phyloP scores from a whole-genome alignment of 2,329 filamentous ascomycete genomes.

The Cryoendolithus antarcticus region DNA sequence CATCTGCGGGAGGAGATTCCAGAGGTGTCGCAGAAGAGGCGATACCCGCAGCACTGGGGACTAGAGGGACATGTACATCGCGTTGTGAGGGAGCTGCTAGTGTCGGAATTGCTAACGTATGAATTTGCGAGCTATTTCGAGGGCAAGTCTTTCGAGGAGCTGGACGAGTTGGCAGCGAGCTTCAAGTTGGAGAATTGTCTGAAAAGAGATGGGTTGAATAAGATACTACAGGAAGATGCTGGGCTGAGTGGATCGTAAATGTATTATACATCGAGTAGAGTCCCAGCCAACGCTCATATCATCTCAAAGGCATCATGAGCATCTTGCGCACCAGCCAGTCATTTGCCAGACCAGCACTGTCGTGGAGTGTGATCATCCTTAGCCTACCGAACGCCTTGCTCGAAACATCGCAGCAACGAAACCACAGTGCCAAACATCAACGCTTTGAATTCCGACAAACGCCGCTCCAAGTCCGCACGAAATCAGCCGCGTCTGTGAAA shows the following conservation, averaged over 20 bases:
- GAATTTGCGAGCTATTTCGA: slow-evolving; percentile 45
- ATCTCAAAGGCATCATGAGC: too few species aligned
- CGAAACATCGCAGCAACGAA: too few species aligned
- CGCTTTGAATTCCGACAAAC: not conserved
- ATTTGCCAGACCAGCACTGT: too few species aligned
- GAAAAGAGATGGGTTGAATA: slow-evolving; percentile 38
- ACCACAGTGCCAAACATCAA: too few species aligned
- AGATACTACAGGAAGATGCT: slow-evolving; percentile 27
- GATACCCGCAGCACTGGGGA: slow-evolving; percentile 8
- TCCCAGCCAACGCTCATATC: too few species aligned
- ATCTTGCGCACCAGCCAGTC: too few species aligned
- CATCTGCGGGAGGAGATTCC: slow-evolving; percentile 25
- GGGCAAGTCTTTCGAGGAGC: slow-evolving; percentile 37
- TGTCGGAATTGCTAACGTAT: slow-evolving; percentile 23
- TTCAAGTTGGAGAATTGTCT: slow-evolving; percentile 44
- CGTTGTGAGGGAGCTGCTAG: slow-evolving; percentile 7
- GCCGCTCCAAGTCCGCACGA: not conserved
- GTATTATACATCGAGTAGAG: too few species aligned
- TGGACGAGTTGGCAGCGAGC: slow-evolving; percentile 41
- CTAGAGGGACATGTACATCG: slow-evolving; percentile 9
- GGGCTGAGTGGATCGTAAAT: not conserved
- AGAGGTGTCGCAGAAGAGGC: slow-evolving; percentile 24
- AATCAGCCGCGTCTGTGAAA: not conserved
- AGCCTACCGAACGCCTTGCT: too few species aligned
- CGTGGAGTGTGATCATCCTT: too few species aligned